These are phyloP conservation scores for Fusarium sp. DNA, from an alignment of 2,329 filamentous ascomycete species.

Conservation along the genomic window DNA sequence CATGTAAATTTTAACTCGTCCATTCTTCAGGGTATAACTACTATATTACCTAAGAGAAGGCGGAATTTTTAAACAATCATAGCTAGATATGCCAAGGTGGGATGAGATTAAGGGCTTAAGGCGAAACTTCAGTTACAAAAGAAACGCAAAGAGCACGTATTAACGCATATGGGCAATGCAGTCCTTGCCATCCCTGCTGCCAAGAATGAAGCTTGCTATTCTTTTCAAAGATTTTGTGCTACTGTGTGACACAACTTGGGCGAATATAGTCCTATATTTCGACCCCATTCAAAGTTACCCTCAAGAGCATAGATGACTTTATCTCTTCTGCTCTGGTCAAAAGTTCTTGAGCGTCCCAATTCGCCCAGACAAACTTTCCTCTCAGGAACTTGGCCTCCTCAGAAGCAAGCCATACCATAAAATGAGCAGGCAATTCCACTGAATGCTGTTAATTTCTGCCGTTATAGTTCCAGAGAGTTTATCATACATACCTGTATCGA, in stretches of 20 bases:
- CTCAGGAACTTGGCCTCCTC: neutral
- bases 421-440: constrained; percentile 28
- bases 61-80: too few species aligned
- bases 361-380: constrained; percentile 9
- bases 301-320: neutral
- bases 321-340: neutral
- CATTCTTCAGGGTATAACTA: too few species aligned
- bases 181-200: too few species aligned
- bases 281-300: neutral
- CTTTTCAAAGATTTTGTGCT: too few species aligned
- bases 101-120: too few species aligned
- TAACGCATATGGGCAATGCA: too few species aligned
- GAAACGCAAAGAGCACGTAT: too few species aligned
- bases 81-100: too few species aligned
- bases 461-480: fast-evolving
- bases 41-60: too few species aligned
- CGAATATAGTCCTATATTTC: neutral
- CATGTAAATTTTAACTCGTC: too few species aligned
- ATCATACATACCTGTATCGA: neutral
- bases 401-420: constrained; percentile 14
- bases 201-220: too few species aligned
- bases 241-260: neutral
- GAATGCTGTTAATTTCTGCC: fast-evolving
- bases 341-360: constrained; percentile 20
- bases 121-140: too few species aligned